Conservation (phyloP, 2,329 filamentous ascomycete species). For the Clonostachys rosea region DNA sequence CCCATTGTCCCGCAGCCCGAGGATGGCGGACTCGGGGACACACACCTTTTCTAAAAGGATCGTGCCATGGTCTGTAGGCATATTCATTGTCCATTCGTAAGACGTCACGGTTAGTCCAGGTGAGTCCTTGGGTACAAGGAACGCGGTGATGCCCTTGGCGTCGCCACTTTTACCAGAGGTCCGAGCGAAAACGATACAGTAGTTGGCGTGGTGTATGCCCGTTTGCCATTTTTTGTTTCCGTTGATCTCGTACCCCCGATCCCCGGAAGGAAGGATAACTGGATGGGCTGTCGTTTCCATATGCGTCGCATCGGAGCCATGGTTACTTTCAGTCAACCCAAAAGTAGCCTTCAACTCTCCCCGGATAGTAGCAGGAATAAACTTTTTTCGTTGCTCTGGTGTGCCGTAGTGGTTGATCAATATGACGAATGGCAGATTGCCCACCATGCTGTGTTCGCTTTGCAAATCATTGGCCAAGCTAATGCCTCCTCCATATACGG, state of each 20-base stretch:
- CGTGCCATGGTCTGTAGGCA: conserved; percentile 10
- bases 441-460: conserved; percentile 9
- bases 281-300: conserved; percentile 7
- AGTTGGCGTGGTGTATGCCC: conserved; percentile 6
- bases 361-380: conserved; percentile 4
- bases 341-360: conserved; percentile 4
- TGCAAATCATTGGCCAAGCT: conserved; percentile 9
- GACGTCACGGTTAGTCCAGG: conserved; percentile 5
- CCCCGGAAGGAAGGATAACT: conserved; percentile 2
- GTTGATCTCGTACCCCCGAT: conserved; percentile 6
- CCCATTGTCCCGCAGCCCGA: conserved; percentile 5
- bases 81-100: conserved; percentile 10
- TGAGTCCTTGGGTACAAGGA: conserved; percentile 7
- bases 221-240: conserved; percentile 11
- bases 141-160: conserved; percentile 9
- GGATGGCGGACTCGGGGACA: conserved; percentile 3
- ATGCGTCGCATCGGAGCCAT: conserved; percentile 9
- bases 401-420: conserved; percentile 8
- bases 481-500: conserved; percentile 8
- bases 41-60: conserved; percentile 4
- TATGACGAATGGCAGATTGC: conserved; percentile 8
- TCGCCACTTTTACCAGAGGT: conserved; percentile 7
- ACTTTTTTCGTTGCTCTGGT: conserved; percentile 1
- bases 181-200: conserved; percentile 9
- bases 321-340: conserved; percentile 9